Percentiles rank a stretch among this genome's conserved stretches.
phyloP scores from a whole-genome alignment of 192 early-diverging fungal species.

The Backusella westeae region DNA sequence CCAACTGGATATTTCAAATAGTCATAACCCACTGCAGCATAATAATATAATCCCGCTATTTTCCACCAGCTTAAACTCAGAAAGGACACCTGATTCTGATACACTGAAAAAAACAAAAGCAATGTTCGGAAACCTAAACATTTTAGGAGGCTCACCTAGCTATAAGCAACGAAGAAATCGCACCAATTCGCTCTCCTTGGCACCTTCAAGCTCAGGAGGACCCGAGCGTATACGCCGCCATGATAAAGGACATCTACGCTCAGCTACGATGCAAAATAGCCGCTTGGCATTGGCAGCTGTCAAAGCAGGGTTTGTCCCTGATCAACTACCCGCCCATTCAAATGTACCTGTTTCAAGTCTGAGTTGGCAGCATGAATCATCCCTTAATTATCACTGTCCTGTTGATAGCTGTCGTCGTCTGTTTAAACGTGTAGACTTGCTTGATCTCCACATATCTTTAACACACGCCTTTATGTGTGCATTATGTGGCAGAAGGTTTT shows the following conservation, averaged over 20 bases:
- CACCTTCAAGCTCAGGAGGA: not conserved
- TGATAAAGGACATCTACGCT: constrained; percentile 17
- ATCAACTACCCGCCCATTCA: not conserved
- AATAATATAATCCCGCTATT: constrained; percentile 18
- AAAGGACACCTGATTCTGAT: constrained; percentile 28
- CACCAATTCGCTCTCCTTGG: constrained; percentile 39
- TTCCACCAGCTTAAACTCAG: not conserved
- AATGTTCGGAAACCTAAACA: constrained; percentile 54
- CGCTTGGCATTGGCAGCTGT: constrained; percentile 24
- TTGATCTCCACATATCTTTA: not conserved
- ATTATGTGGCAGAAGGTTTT: constrained; percentile 12
- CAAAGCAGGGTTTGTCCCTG: constrained; percentile 14
- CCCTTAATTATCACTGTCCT: not conserved
- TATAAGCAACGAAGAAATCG: constrained; percentile 71
- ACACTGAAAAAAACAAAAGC: constrained; percentile 23
- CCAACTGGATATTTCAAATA: constrained; percentile 12
- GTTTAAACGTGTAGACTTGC: not conserved
- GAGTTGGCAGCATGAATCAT: not conserved
- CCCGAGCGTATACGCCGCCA: constrained; percentile 28
- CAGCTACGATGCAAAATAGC: constrained; percentile 15
- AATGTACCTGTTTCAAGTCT: not conserved
- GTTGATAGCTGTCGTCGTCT: not conserved
- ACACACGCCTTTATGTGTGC: not conserved
- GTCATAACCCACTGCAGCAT: constrained; percentile 5
- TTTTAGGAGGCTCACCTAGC: constrained; percentile 67